Percentiles rank a stretch among this genome's conserved stretches.
These are phyloP conservation scores for Fusarium annulatum DNA, from an alignment of 2,329 filamentous ascomycete genomes.

Conservation along the genomic window DNA sequence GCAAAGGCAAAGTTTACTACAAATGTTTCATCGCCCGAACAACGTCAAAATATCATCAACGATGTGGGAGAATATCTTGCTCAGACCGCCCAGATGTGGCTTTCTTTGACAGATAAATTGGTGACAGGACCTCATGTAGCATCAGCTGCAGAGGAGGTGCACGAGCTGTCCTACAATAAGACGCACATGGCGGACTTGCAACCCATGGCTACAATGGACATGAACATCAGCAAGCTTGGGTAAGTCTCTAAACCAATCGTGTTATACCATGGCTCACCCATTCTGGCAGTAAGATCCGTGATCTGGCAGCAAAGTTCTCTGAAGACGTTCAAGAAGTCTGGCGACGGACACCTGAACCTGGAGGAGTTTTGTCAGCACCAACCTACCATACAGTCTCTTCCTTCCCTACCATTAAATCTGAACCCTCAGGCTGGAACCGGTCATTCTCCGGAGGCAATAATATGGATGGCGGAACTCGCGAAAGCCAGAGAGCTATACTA, in stretches of 20 bases:
- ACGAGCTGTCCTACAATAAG: slow-evolving; percentile 41
- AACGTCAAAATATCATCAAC: slow-evolving; percentile 46
- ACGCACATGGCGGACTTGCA: slow-evolving; percentile 46
- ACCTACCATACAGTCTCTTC: slow-evolving; percentile 40
- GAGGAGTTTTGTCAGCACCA: slow-evolving; percentile 15
- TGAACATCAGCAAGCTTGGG: slow-evolving; percentile 50
- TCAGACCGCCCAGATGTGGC: slow-evolving; percentile 50
- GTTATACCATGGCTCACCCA: slow-evolving; percentile 24
- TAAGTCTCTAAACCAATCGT: slow-evolving; percentile 37
- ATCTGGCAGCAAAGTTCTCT: slow-evolving; percentile 50
- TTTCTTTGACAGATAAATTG: slow-evolving; percentile 50
- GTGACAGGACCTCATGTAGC: slow-evolving; percentile 49
- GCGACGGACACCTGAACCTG: slow-evolving; percentile 35
- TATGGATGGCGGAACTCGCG: slow-evolving; percentile 36
- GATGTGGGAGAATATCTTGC: slow-evolving; percentile 53
- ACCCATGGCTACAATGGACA: slow-evolving; percentile 47
- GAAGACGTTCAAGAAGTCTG: slow-evolving; percentile 50
- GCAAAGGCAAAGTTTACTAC: slow-evolving; percentile 24
- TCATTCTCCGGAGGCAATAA: slow-evolving; percentile 30
- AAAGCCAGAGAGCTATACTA: slow-evolving; percentile 40
- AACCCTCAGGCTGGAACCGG: slow-evolving; percentile 30
- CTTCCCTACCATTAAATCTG: slow-evolving; percentile 40
- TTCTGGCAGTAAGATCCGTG: slow-evolving; percentile 48
- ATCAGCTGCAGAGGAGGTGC: slow-evolving; percentile 43
- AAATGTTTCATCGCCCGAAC: slow-evolving; percentile 12